Base-by-base conservation (phyloP, 23 red algal genomes). In the Gracilaria vermiculophylla region DNA sequence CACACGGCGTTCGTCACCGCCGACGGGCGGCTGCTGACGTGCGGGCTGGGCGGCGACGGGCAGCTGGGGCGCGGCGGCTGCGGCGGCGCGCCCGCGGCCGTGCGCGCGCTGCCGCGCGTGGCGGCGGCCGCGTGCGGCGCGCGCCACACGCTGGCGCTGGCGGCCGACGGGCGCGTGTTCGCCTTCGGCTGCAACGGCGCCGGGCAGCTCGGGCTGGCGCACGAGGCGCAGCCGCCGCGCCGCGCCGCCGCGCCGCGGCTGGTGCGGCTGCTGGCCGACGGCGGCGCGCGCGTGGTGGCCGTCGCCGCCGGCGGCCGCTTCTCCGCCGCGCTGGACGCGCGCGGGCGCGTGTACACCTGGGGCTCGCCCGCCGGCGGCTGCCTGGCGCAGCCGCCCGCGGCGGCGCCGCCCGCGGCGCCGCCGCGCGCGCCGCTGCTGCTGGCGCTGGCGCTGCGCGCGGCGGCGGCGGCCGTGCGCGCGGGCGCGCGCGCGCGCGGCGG, bases 291-390 rank as follows among this genome's bases (percentile, higher is more conserved):
- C 47, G 78, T 91, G 8, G 27, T 40, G 13, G 31, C 58, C 34
- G 39, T 91, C 6, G 73, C 72, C 11, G 87, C 87, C 29, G 87
- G 87, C 27, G 87, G 81, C 54, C 75, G 51, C 31, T 91, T 91
- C 25, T 91, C 87, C 27, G 76, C 81, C 23, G 87, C 87, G 17
- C 37, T 91, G 19, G 73, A 54, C 25, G 74, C 67, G 25, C 29
- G 69, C 13, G 87, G 87, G 7, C 27, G 75, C 20, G 72, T 91
- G 28, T 91, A 69, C 39, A 91, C 87, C 8, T 91, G 75, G 75
- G 87, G 87, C 11, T 47, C 72, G 24, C 21, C 51, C 20, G 74
- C 52, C 6, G 43, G 42, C 2, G 87, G 87, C 9, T 57, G 64
- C 8, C 73, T 91, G 7, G 87, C 47, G 1, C 87, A 91, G 54